These are phyloP conservation scores for Xylariomycetidae sp. DNA, from an alignment of 2,329 filamentous ascomycete genomes.

Conservation along the genomic window DNA sequence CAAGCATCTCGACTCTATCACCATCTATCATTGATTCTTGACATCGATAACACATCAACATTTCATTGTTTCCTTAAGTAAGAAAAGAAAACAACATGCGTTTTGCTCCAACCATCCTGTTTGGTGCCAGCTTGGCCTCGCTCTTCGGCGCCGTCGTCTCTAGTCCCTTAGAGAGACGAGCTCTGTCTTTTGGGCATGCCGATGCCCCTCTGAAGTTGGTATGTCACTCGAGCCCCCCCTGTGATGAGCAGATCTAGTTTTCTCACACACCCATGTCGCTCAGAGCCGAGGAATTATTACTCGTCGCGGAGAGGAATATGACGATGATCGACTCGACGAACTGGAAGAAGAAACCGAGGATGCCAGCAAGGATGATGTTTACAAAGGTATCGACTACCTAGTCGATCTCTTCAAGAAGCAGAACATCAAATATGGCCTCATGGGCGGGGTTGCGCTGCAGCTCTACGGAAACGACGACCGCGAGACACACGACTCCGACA, in stretches of 20 bases:
- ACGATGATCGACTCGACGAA: not conserved
- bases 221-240: not conserved
- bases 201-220: not conserved
- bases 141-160: not conserved
- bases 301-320: not conserved
- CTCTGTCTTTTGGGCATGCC: conserved; percentile 1
- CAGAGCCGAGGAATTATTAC: not conserved
- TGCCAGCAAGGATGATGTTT: not conserved
- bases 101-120: not conserved
- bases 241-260: not conserved
- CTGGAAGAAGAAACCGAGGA: not conserved
- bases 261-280: not conserved
- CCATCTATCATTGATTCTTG: too few relatives aligned
- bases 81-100: conserved; percentile 1
- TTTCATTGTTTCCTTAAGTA: too few relatives aligned
- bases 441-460: not conserved
- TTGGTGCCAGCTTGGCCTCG: not conserved
- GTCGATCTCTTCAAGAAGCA: not conserved
- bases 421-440: not conserved
- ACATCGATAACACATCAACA: too few relatives aligned
- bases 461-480: not conserved
- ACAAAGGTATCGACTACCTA: not conserved
- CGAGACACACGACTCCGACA: not conserved
- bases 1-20: too few relatives aligned
- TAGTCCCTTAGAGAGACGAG: not conserved